phyloP scores from a whole-genome alignment of 495 filamentous ascomycete species.

The Aspergillus haitiensis region DNA sequence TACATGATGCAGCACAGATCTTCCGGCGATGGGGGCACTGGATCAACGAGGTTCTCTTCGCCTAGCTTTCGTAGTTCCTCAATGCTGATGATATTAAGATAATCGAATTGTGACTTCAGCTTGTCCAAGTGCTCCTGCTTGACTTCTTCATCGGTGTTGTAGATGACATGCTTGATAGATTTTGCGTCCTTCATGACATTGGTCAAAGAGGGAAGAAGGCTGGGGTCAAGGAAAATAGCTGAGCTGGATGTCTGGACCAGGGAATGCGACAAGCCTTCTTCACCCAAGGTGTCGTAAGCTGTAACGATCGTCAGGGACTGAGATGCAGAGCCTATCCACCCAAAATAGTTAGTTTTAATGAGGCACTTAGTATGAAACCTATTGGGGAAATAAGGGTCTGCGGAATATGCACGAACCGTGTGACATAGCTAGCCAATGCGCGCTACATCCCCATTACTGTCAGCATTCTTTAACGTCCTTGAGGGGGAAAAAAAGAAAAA shows the following conservation, averaged over 20 bases:
- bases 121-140: slow-evolving; percentile 79
- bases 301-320: slow-evolving; percentile 95
- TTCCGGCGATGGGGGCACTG: slow-evolving; percentile 75
- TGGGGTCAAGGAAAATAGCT: slow-evolving; percentile 87
- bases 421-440: slow-evolving; percentile 76
- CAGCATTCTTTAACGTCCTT: not conserved
- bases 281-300: slow-evolving; percentile 94
- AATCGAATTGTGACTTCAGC: slow-evolving; percentile 67
- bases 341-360: not conserved
- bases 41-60: slow-evolving; percentile 77
- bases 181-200: slow-evolving; percentile 79
- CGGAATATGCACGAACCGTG: slow-evolving; percentile 49
- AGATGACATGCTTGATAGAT: slow-evolving; percentile 80
- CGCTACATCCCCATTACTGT: slow-evolving; percentile 37
- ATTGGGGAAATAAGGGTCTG: not conserved
- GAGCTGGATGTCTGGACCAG: slow-evolving; percentile 82
- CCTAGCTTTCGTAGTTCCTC: slow-evolving; percentile 83
- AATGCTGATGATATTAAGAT: slow-evolving; percentile 76
- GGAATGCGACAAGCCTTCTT: slow-evolving; percentile 90
- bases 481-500: not conserved
- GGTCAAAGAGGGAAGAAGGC: slow-evolving; percentile 74
- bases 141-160: slow-evolving; percentile 76
- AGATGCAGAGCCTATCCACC: slow-evolving; percentile 59
- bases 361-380: too few species aligned
- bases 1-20: slow-evolving; percentile 99